Evolutionary conservation across 768 basidiomycete genomes (phyloP), one percentile per base, ranked within the genome.

Genomic region (Leccinum truebloodii): DNA sequence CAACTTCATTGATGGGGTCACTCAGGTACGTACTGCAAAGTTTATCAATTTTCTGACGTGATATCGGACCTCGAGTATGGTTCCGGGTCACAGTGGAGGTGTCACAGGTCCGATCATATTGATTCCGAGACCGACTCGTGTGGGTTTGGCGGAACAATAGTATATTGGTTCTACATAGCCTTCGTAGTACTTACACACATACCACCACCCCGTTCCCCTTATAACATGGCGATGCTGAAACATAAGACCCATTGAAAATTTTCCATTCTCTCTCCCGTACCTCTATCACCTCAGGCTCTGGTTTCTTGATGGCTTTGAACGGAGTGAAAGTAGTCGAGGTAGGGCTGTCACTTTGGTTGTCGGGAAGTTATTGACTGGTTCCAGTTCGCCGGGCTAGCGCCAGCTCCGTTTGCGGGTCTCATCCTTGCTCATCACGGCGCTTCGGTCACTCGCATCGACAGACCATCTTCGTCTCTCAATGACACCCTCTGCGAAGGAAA

Each of bases 381-480:
- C 10, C 63, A 93, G 89, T 91, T 93, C 67, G 91, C 87, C 28
- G 92, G 91, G 32, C 80, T 94, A 28, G 92, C 91, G 4, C 92
- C 92, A 1, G 91, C 84, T 1, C 91, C 92, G 0, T 93, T 90
- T 65, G 85, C 89, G 9, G 90, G 89, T 30, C 80, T 93, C 48
- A 70, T 93, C 50, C 81, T 94, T 35, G 86, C 90, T 2, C 91
- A 93, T 73, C 86, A 88, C 65, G 91, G 92, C 4, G 92, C 91
- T 37, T 81, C 81, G 51, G 91, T 94, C 44, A 82, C 83, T 20
- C 86, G 92, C 32, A 79, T 94, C 54, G 92, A 94, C 78, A 80
- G 81, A 52, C 84, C 83, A n/a, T 75, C 73, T 6, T 72, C 57
- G 7, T 52, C 69, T 24, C 78, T 79, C 13, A 56, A 66, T 3